These are phyloP conservation scores for Endotrypanum monterogeii DNA, from an alignment of 208 protist genomes.

Conservation along the genomic window DNA sequence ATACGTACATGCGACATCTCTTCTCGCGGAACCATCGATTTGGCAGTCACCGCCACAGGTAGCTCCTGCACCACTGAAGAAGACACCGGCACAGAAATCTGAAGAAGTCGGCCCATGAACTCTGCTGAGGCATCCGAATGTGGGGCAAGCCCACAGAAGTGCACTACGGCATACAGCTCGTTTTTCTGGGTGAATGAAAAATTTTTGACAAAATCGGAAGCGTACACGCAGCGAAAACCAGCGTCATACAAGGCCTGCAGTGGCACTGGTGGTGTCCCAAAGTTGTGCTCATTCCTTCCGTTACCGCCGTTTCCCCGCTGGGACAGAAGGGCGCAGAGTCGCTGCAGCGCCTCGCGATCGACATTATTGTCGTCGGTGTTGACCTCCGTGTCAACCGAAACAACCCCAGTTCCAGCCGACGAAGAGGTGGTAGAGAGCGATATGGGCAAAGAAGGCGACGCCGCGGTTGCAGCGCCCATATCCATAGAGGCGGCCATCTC, in stretches of 20 bases:
- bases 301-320: background rate
- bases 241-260: constrained; percentile 47
- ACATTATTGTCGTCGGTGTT: constrained; percentile 13
- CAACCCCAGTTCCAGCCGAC: constrained; percentile 9
- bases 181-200: constrained; percentile 47
- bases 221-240: constrained; percentile 50
- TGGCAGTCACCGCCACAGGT: constrained; percentile 8
- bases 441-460: constrained; percentile 2
- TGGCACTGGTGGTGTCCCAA: constrained; percentile 25
- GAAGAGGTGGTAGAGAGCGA: constrained; percentile 3
- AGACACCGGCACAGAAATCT: constrained; percentile 18
- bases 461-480: background rate
- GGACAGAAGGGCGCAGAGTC: constrained; percentile 10
- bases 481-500: constrained; percentile 5
- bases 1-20: constrained; percentile 21
- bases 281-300: constrained; percentile 21
- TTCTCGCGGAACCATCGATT: background rate
- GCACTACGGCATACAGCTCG: constrained; percentile 64
- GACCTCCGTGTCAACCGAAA: constrained; percentile 31
- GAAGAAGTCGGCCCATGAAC: constrained; percentile 64
- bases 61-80: constrained; percentile 11
- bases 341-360: constrained; percentile 16
- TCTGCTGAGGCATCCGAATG: constrained; percentile 62
- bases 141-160: constrained; percentile 63
- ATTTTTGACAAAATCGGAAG: constrained; percentile 42